Conservation (phyloP, 495 filamentous ascomycete genomes). For the Friedmanniomyces simplex region DNA sequence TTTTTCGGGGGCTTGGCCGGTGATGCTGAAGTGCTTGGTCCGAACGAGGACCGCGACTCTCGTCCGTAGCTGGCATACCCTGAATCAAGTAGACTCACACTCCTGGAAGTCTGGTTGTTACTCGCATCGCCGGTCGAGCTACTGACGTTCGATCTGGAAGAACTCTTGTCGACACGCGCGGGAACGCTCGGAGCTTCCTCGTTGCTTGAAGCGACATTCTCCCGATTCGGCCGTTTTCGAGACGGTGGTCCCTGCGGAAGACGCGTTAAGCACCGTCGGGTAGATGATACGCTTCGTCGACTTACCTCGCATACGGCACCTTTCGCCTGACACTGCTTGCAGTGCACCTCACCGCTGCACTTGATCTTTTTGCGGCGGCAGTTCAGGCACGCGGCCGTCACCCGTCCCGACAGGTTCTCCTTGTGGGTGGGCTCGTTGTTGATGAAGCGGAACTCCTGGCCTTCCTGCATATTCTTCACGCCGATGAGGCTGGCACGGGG, state of each 20-base stretch:
- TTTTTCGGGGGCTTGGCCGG: neutral
- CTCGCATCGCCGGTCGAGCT: neutral
- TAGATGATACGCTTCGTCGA: neutral
- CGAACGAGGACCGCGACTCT: neutral
- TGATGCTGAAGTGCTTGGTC: neutral
- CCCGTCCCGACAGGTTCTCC: constrained; percentile 12
- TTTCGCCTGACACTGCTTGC: constrained; percentile 1
- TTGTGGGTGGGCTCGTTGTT: constrained; percentile 8
- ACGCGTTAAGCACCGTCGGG: neutral
- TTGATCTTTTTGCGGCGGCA: constrained; percentile 8
- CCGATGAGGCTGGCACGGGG: no score
- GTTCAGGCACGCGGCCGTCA: constrained; percentile 9
- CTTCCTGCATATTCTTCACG: no score
- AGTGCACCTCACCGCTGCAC: neutral
- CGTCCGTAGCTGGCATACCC: neutral
- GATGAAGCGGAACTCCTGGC: constrained; percentile 6
- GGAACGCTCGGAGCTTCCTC: no score
- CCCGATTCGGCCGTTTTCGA: neutral
- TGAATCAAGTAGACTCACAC: neutral
- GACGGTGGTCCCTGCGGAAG: neutral
- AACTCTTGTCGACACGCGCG: neutral
- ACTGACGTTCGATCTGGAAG: neutral
- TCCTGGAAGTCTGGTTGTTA: no score
- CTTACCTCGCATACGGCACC: constrained; percentile 1
- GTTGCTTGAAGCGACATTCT: neutral